Conservation (phyloP, 1,284 basidiomycete species). For the Apiotrichum sp. region DNA sequence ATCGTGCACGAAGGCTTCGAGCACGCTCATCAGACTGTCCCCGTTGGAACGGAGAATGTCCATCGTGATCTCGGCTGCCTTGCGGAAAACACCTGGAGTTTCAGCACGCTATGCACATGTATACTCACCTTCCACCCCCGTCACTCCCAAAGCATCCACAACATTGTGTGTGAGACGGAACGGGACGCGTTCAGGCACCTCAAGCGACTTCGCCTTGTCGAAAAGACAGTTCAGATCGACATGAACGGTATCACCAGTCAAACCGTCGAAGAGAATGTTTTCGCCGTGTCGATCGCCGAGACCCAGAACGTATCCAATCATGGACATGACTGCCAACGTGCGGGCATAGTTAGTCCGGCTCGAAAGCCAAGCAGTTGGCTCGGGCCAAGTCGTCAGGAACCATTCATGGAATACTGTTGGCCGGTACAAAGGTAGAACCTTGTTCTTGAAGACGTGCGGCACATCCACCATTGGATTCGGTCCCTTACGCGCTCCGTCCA, state of each 20-base stretch:
- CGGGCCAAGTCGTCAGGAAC: conserved; percentile 95
- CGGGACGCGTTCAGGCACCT: conserved; percentile 87
- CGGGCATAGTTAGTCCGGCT: conserved; percentile 80
- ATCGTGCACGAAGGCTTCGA: conserved; percentile 97
- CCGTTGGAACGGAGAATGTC: conserved; percentile 82
- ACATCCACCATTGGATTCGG: background rate
- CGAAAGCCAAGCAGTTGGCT: conserved; percentile 89
- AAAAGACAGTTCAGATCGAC: conserved; percentile 99
- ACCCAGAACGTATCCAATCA: conserved; percentile 95
- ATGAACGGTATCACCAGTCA: conserved; percentile 87
- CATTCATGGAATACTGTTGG: conserved; percentile 91
- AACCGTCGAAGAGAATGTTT: conserved; percentile 88
- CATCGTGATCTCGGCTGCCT: conserved; percentile 86
- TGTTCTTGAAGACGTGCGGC: conserved; percentile 53
- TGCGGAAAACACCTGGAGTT: conserved; percentile 73
- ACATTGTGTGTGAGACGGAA: conserved; percentile 95
- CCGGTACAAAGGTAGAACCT: conserved; percentile 60
- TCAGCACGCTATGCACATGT: background rate
- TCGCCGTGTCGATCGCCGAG: conserved; percentile 97
- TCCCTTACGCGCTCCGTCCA: conserved; percentile 37
- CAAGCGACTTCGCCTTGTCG: conserved; percentile 86
- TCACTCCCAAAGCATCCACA: conserved; percentile 87
- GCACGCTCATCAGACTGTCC: conserved; percentile 89
- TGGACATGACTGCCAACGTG: conserved; percentile 95
- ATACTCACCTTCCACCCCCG: conserved; percentile 74